These are phyloP conservation scores for Solanum neorickii DNA, from an alignment of 257 asterid genomes.

Conservation along the genomic window DNA sequence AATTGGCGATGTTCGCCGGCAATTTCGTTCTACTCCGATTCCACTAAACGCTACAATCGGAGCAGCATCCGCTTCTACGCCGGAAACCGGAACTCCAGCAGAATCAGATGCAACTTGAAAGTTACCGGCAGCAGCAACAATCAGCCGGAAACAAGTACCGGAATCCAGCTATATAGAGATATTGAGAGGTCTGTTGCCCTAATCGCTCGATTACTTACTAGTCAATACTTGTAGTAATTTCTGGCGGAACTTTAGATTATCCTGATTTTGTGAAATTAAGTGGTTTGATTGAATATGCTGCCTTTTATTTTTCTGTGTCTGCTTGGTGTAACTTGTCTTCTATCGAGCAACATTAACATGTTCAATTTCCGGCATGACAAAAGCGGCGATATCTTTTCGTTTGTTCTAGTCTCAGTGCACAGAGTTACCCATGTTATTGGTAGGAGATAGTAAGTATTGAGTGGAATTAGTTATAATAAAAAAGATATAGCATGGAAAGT, in stretches of 20 bases:
- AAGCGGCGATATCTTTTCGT: background rate
- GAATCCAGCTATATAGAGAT: conserved; percentile 68
- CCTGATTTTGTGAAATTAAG: background rate
- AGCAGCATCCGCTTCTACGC: background rate
- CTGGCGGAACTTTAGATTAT: background rate
- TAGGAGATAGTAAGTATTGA: too few relatives aligned
- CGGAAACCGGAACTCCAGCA: conserved; percentile 8
- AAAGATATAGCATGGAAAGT: background rate
- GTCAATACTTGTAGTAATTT: background rate
- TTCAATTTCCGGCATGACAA: background rate
- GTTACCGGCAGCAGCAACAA: conserved; percentile 4
- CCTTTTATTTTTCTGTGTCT: background rate
- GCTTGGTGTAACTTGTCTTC: background rate
- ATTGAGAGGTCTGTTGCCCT: conserved; percentile 49
- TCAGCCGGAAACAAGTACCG: conserved; percentile 29
- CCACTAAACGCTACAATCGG: background rate
- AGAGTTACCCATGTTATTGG: background rate
- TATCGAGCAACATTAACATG: background rate
- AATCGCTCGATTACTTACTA: background rate
- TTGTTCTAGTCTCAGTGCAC: background rate
- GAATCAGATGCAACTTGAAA: conserved; percentile 24
- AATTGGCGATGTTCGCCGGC: conserved; percentile 12
- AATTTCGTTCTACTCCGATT: background rate
- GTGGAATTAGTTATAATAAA: background rate
- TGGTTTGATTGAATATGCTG: background rate